Evolutionary conservation across 1,284 basidiomycete genomes (phyloP).

Genomic region (Ganoderma lingzhi): DNA sequence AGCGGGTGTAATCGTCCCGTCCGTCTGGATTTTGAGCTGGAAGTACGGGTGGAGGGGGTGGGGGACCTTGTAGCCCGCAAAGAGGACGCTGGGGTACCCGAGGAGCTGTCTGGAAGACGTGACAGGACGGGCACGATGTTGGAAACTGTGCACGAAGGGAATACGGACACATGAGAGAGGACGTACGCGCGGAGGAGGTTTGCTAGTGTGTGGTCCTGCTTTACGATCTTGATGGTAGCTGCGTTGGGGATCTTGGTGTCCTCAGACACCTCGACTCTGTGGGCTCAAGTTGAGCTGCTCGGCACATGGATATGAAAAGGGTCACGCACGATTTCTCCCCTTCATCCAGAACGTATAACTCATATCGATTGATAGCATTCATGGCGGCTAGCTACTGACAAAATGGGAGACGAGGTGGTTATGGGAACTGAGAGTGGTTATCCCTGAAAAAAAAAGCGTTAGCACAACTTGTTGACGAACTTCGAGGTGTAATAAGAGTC

Average conservation of each 20-base stretch:
- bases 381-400: slow-evolving; percentile 51
- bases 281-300: background rate
- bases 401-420: slow-evolving; percentile 14
- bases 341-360: slow-evolving; percentile 91
- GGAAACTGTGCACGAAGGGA: background rate
- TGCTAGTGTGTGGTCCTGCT: slow-evolving; percentile 97
- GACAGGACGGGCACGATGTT: background rate
- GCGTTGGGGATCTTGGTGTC: slow-evolving; percentile 98
- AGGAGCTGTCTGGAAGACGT: slow-evolving; percentile 78
- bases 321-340: slow-evolving; percentile 88
- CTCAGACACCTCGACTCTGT: slow-evolving; percentile 91
- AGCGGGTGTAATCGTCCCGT: slow-evolving; percentile 86
- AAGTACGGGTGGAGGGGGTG: slow-evolving; percentile 97
- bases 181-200: slow-evolving; percentile 96
- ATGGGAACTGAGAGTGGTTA: background rate
- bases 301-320: too few relatives aligned
- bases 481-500: slow-evolving; percentile 31
- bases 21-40: slow-evolving; percentile 94
- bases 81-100: slow-evolving; percentile 85
- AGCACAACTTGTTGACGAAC: background rate
- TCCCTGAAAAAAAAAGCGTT: slow-evolving; percentile 9
- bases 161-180: background rate
- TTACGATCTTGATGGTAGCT: slow-evolving; percentile 92
- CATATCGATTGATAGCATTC: slow-evolving; percentile 95
- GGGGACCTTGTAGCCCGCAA: slow-evolving; percentile 98